These are phyloP conservation scores for Malus sylvestris DNA, from an alignment of 306 rosid genomes.

Conservation along the genomic window DNA sequence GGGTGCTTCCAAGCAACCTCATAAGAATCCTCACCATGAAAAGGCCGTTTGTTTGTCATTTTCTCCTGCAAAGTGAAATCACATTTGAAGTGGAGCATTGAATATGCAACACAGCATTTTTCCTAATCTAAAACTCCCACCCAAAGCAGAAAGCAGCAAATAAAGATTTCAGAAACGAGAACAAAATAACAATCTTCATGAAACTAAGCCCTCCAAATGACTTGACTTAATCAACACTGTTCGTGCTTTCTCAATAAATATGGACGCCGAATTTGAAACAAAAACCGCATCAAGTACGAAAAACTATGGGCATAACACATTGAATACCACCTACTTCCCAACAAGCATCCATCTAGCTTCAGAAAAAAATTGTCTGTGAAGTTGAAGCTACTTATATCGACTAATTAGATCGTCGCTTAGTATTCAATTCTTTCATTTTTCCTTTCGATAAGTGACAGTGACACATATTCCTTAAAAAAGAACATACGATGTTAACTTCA, in stretches of 20 bases:
- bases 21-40: constrained; percentile 21
- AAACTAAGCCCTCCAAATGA: background rate
- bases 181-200: background rate
- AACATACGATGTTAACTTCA: background rate
- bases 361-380: background rate
- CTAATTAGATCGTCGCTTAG: too few species aligned
- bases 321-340: background rate
- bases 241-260: background rate
- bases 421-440: background rate
- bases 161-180: background rate
- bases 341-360: background rate
- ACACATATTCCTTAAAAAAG: background rate
- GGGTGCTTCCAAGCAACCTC: constrained; percentile 26
- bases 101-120: background rate
- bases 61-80: constrained; percentile 12
- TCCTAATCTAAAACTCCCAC: background rate
- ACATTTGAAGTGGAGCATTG: background rate
- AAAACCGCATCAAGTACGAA: background rate
- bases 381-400: background rate
- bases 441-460: background rate
- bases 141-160: background rate
- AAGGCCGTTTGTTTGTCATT: constrained; percentile 30
- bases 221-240: background rate
- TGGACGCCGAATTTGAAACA: background rate
- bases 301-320: background rate